Percentiles rank a stretch among this genome's conserved stretches.
phyloP scores from a whole-genome alignment of 306 rosid genomes.

The Glycyrrhiza uralensis region DNA sequence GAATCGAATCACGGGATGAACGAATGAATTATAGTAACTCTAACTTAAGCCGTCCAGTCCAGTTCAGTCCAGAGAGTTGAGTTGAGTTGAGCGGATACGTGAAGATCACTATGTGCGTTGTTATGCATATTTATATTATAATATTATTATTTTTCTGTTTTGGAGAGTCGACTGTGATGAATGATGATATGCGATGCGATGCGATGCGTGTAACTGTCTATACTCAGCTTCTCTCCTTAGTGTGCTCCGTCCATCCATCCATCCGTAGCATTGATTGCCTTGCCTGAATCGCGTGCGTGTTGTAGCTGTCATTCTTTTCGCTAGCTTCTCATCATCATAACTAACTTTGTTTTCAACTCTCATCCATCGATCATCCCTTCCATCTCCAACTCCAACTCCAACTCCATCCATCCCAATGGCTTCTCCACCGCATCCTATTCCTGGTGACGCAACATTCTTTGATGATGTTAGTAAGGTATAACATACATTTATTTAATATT shows the following conservation, averaged over 20 bases:
- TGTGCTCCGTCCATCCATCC: neutral
- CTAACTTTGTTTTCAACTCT: neutral
- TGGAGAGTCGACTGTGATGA: neutral
- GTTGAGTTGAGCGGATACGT: slow-evolving; percentile 9
- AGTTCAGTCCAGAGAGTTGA: no score
- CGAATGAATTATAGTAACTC: neutral
- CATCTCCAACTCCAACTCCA: no score
- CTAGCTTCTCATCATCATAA: neutral
- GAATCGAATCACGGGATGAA: slow-evolving; percentile 9
- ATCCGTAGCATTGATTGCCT: neutral
- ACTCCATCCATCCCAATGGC: no score
- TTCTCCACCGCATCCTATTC: slow-evolving; percentile 32
- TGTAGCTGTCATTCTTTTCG: no score
- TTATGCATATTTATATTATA: no score
- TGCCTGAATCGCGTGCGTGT: neutral
- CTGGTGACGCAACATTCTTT: no score
- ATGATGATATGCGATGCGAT: no score
- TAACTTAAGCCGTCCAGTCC: slow-evolving; percentile 2
- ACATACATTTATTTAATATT: no score
- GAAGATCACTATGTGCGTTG: slow-evolving; percentile 29
- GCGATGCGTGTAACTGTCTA: no score
- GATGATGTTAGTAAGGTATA: no score
- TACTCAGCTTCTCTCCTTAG: neutral
- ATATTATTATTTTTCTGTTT: neutral
- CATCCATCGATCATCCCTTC: no score